Evolutionary conservation across 2,329 filamentous ascomycete species (phyloP), one percentile per base, ranked within the genome.

Genomic region (Plectosphaerella sp.): DNA sequence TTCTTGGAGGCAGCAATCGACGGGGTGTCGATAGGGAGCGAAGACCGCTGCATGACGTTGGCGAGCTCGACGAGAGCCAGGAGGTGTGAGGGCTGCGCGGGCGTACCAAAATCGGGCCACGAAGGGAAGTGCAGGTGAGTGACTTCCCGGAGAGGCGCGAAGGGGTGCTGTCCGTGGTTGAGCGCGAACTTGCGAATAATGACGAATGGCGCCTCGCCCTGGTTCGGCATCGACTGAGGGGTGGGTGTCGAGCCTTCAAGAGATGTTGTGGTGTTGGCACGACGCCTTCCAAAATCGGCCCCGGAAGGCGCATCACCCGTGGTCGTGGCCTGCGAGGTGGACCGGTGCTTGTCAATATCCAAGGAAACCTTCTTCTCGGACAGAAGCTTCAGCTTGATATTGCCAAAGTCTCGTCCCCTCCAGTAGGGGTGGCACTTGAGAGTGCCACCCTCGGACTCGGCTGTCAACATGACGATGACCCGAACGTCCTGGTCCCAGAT

Each of bases 71-170:
- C 89, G 15, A 99, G 73, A 2, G 87, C 89, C 15, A 99, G 78
- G 2, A 99, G 78, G 62, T 97, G 91, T 5, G 84, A 83, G 1
- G 94, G 91, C 62, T 95, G 88, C 0, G 94, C 91, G 0, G 93
- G 93, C 0, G 91, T 88, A 18, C 94, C 94, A 68, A 97, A 97
- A 64, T 99, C 94, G 0, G 94, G 94, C 94, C 94, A 99, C n/a
- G 88, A 86, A 0, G 91, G 85, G 67, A 97, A 97, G 65, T 97
- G 92, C 14, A 99, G 75, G 61, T 99, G 94, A 0, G 92, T 97
- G 56, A 99, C 87, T 68, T 97, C 92, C 22, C 93, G 88, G 59
- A 96, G 87, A 0, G 91, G 89, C 18, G 84, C 83, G 63, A 96
- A 97, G 0, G 93, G 92, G 53, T 88, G 81, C 2, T 81, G 75